Percentiles rank a stretch among this genome's conserved stretches.
phyloP scores from a whole-genome alignment of 208 protist species.

The Lotmaria passim region DNA sequence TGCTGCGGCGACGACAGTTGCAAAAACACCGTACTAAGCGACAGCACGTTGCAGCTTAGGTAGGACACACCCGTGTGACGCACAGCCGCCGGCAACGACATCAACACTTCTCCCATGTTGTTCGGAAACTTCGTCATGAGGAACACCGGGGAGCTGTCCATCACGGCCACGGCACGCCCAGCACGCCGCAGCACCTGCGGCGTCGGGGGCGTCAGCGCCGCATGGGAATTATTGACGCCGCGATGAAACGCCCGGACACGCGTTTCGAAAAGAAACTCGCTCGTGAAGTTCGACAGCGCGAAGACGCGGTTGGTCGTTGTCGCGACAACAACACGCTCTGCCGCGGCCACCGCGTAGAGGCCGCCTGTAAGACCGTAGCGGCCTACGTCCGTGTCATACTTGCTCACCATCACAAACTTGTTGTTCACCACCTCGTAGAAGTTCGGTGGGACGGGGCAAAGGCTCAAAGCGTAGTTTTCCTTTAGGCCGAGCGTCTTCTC shows the following conservation, averaged over 20 bases:
- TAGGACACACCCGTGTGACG: slow-evolving; percentile 23
- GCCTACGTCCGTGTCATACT: slow-evolving; percentile 18
- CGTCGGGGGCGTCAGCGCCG: background rate
- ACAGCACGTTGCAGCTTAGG: slow-evolving; percentile 27
- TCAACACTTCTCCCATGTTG: slow-evolving; percentile 37
- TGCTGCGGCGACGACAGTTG: slow-evolving; percentile 23
- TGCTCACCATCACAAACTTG: slow-evolving; percentile 42
- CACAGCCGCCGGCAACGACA: slow-evolving; percentile 22
- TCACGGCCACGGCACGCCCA: slow-evolving; percentile 14
- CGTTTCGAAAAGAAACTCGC: slow-evolving; percentile 12
- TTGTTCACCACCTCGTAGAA: slow-evolving; percentile 54
- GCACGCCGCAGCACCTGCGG: background rate
- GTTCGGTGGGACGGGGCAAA: slow-evolving; percentile 51
- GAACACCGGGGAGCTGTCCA: slow-evolving; percentile 47
- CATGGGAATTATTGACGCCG: slow-evolving; percentile 7
- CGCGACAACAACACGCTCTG: slow-evolving; percentile 35
- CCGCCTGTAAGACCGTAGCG: slow-evolving; percentile 38
- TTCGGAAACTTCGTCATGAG: slow-evolving; percentile 51
- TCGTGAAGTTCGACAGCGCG: slow-evolving; percentile 12
- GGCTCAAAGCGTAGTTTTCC: background rate
- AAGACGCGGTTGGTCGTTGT: slow-evolving; percentile 35
- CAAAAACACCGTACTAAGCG: slow-evolving; percentile 12
- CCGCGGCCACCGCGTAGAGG: slow-evolving; percentile 34
- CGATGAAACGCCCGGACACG: slow-evolving; percentile 1
- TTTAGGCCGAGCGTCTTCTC: slow-evolving; percentile 41